These are phyloP conservation scores for Penicillium desertorum DNA, from an alignment of 495 filamentous ascomycete genomes.

Conservation along the genomic window DNA sequence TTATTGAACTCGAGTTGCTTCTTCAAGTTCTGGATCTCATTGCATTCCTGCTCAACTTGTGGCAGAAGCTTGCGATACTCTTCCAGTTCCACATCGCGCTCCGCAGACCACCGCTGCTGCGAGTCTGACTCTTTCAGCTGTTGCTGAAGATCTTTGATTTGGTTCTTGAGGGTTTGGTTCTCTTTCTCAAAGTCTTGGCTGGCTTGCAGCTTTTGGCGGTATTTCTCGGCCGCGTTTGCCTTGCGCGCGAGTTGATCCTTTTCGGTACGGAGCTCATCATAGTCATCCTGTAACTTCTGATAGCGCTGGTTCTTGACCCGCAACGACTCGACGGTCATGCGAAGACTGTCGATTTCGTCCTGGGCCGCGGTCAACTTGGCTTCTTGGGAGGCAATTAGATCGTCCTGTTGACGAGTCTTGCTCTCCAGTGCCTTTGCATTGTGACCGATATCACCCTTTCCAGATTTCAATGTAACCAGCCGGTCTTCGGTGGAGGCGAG, in stretches of 20 bases:
- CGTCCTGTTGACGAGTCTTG: conserved; percentile 52
- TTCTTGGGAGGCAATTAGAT: conserved; percentile 59
- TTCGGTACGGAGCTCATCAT: conserved; percentile 70
- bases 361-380: conserved; percentile 50
- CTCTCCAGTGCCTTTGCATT: conserved; percentile 48
- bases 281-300: conserved; percentile 62
- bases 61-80: conserved; percentile 58
- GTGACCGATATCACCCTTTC: conserved; percentile 45
- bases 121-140: conserved; percentile 56
- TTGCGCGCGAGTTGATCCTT: conserved; percentile 75
- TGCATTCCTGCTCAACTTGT: conserved; percentile 61
- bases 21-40: conserved; percentile 56
- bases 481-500: conserved; percentile 50
- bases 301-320: conserved; percentile 48
- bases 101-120: conserved; percentile 44
- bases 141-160: conserved; percentile 56
- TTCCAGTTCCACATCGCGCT: conserved; percentile 56
- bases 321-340: conserved; percentile 43
- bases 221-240: conserved; percentile 73
- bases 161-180: conserved; percentile 60
- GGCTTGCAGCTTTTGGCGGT: conserved; percentile 71
- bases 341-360: conserved; percentile 44
- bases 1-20: conserved; percentile 60
- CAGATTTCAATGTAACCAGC: conserved; percentile 44
- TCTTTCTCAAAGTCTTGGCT: conserved; percentile 71